phyloP scores from a whole-genome alignment of 2,329 filamentous ascomycete species.

The Diaporthe capsici region DNA sequence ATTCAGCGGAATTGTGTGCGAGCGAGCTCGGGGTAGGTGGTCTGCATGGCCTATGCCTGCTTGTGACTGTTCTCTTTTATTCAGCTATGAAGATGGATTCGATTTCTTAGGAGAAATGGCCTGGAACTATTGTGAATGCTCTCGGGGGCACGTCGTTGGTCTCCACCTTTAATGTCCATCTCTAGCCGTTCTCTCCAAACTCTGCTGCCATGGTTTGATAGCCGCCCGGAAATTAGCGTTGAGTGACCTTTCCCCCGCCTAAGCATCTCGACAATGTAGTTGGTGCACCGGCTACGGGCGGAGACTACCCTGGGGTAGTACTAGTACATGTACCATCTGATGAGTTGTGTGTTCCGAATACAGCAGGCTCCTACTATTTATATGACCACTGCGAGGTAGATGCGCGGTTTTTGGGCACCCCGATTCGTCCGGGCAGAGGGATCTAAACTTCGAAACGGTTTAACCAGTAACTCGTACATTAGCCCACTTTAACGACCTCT shows the following conservation, averaged over 20 bases:
- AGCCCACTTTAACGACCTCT: background rate
- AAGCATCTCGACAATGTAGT: background rate
- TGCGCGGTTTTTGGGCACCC: background rate
- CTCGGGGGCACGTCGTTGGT: background rate
- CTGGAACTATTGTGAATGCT: background rate
- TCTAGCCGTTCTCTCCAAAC: slow-evolving; percentile 3
- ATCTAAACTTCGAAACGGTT: background rate
- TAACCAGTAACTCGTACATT: background rate
- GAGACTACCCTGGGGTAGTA: background rate
- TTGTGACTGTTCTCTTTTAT: background rate
- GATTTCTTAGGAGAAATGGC: background rate
- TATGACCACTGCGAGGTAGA: background rate
- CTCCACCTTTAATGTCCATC: background rate
- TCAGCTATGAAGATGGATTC: background rate
- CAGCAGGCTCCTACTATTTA: background rate
- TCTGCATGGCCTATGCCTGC: background rate
- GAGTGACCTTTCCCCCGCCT: background rate
- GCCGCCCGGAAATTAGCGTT: background rate
- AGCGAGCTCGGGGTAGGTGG: background rate
- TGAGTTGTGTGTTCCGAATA: background rate
- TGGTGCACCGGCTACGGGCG: background rate
- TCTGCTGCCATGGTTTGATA: background rate
- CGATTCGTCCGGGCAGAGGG: background rate
- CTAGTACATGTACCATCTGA: slow-evolving; percentile 1
- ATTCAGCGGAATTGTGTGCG: background rate